phyloP scores from a whole-genome alignment of 768 basidiomycete genomes.

The Lyophyllum shimeji region DNA sequence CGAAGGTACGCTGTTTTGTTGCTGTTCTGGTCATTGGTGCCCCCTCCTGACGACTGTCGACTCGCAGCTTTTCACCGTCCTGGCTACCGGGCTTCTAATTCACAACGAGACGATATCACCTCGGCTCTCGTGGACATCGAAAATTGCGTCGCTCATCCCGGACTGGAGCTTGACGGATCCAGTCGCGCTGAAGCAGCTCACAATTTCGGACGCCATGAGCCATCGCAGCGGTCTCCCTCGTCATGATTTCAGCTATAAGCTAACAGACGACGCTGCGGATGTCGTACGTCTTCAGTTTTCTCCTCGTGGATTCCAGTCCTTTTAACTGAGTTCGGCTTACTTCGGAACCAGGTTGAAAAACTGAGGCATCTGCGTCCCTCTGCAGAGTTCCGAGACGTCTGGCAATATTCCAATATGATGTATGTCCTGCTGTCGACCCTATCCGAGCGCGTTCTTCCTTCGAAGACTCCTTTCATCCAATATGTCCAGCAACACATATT shows the following conservation, averaged over 20 bases:
- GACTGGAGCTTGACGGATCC: slow-evolving; percentile 24
- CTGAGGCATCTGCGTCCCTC: slow-evolving; percentile 26
- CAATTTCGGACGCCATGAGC: slow-evolving; percentile 22
- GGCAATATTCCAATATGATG: slow-evolving; percentile 26
- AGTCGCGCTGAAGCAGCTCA: slow-evolving; percentile 21
- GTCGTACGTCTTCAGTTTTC: slow-evolving; percentile 16
- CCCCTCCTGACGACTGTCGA: not conserved
- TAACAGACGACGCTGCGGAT: slow-evolving; percentile 8
- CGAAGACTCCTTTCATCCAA: slow-evolving; percentile 16
- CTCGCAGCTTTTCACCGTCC: slow-evolving; percentile 22
- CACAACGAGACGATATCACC: slow-evolving; percentile 16
- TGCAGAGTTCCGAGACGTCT: slow-evolving; percentile 22
- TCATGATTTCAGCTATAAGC: slow-evolving; percentile 16
- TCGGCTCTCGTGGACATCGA: slow-evolving; percentile 23
- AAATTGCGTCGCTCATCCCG: slow-evolving; percentile 24
- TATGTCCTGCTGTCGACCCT: slow-evolving; percentile 22
- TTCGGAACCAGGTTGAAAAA: slow-evolving; percentile 12
- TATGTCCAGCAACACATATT: slow-evolving; percentile 24
- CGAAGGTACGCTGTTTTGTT: slow-evolving; percentile 17
- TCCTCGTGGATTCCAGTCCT: no score
- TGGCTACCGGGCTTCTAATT: slow-evolving; percentile 25
- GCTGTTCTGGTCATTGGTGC: not conserved
- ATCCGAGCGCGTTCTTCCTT: slow-evolving; percentile 19
- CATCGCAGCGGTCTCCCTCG: slow-evolving; percentile 20
- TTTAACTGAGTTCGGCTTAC: no score